Evolutionary conservation across 1,139 yeast genomes (phyloP), one percentile per base, ranked within the genome.

Genomic region (Sugiyamaella japonica): DNA sequence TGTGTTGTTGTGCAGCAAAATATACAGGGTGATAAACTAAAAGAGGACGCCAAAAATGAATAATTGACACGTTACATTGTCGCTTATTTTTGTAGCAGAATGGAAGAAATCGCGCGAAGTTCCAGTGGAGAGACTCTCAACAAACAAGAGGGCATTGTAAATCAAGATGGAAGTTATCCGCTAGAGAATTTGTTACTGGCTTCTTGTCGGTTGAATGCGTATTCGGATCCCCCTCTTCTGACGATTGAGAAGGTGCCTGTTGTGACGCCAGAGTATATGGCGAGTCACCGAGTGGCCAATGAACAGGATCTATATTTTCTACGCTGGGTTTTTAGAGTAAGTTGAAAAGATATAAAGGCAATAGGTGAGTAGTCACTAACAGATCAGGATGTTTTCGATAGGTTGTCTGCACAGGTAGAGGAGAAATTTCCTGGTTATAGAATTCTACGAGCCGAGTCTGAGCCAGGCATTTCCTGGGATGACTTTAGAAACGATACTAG

Each of bases 381-480:
- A 16, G 36, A 32, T 3, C 28, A 54, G 59, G 61, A 53, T 23
- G 39, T 56, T 38, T 63, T 63, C 42, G 56, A 57, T 15, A 25
- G 29, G 28, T 52, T 63, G 49, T 57, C 63, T 9, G 37, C 28
- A 17, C 38, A 46, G 10, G 50, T 63, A 3, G 46, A 52, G 29
- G 23, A 39, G 10, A 41, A 52, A 10, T 56, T 43, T 37, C 60
- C 62, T 1, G 63, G 58, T 6, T 61, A 56, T 48, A 57, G 58
- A 49, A 53, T 63, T 23, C 58, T 63, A 17, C 39, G 60, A 28
- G 63, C 65, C 8, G 63, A 61, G 40, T 57, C 60, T 7, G 66
- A 63, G 42, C 64, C 65, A 2, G 66, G 65, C 32, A 59, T 63
- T 41, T 59, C 63, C 15, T 63, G 66, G 66, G 61, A 61, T 10